phyloP scores from a whole-genome alignment of 352 stramenopile species.

The Phytophthora sansomeana region DNA sequence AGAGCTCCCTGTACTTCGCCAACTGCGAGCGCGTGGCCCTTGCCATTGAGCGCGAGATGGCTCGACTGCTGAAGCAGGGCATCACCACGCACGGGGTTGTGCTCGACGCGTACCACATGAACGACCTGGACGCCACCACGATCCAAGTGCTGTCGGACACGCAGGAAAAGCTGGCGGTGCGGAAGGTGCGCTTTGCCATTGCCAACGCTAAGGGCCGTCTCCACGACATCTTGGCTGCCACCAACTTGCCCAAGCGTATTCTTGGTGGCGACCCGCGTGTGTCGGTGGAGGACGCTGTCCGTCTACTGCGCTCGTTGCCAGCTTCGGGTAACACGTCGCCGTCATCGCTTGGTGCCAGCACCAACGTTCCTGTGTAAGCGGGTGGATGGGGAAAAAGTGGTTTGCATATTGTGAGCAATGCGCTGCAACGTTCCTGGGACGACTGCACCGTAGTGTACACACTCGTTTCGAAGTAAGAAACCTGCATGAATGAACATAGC shows the following conservation, averaged over 20 bases:
- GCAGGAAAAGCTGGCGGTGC: constrained; percentile 57
- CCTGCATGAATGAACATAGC: background rate
- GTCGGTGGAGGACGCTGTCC: constrained; percentile 33
- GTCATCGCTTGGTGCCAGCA: constrained; percentile 3
- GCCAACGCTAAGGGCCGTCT: constrained; percentile 49
- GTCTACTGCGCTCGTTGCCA: constrained; percentile 16
- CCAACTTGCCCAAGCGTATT: constrained; percentile 52
- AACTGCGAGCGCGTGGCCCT: constrained; percentile 54
- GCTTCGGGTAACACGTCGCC: constrained; percentile 6
- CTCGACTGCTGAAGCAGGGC: constrained; percentile 20
- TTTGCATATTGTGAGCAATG: background rate
- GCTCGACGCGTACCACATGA: constrained; percentile 56
- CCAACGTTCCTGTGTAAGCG: constrained; percentile 13
- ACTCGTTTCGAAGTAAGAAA: constrained; percentile 2
- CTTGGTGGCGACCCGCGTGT: constrained; percentile 32
- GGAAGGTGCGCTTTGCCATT: constrained; percentile 48
- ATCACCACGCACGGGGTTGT: constrained; percentile 47
- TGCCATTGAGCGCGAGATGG: constrained; percentile 51
- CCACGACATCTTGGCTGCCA: constrained; percentile 45
- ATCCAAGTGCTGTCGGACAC: constrained; percentile 62
- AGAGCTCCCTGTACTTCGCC: constrained; percentile 64
- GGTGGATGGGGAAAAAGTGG: background rate
- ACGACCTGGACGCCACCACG: constrained; percentile 69
- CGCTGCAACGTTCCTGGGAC: background rate
- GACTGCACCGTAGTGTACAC: background rate